A percentile compares a stretch with the other conserved stretches of the same genome.
Evolutionary conservation across 2,329 filamentous ascomycete genomes (phyloP).

Genomic region (Calonectria ilicicola): DNA sequence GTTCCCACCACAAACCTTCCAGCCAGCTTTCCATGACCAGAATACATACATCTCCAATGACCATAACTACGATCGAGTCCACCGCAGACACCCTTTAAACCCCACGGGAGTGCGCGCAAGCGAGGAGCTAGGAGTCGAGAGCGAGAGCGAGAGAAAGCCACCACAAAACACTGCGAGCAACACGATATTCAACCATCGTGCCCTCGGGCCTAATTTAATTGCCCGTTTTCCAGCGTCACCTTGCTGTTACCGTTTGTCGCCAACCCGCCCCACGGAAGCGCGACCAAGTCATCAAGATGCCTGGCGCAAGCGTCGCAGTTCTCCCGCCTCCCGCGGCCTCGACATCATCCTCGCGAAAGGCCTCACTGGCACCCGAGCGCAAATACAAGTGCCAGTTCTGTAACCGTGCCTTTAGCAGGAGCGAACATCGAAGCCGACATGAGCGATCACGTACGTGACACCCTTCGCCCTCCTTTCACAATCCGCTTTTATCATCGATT

Average conservation of each 20-base stretch:
- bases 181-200: constrained; percentile 72
- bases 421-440: constrained; percentile 96
- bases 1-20: constrained; percentile 42
- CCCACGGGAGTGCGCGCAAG: constrained; percentile 75
- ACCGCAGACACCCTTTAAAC: constrained; percentile 77
- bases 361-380: constrained; percentile 85
- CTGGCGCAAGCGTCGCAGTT: constrained; percentile 76
- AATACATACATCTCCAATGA: constrained; percentile 64
- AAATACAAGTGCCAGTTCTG: constrained; percentile 99
- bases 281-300: constrained; percentile 68
- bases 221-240: constrained; percentile 40
- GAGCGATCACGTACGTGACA: constrained; percentile 93
- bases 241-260: constrained; percentile 42
- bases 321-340: constrained; percentile 74
- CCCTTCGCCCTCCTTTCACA: constrained; percentile 16
- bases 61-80: constrained; percentile 61
- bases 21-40: constrained; percentile 55
- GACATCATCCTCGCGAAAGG: constrained; percentile 80
- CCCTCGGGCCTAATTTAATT: constrained; percentile 49
- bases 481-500: constrained; percentile 25
- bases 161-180: constrained; percentile 45
- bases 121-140: constrained; percentile 60
- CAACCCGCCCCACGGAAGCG: constrained; percentile 37
- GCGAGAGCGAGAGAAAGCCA: constrained; percentile 48
- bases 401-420: constrained; percentile 95